Evolutionary conservation across 2,329 filamentous ascomycete genomes (phyloP).

Genomic region (Talaromyces sp.): DNA sequence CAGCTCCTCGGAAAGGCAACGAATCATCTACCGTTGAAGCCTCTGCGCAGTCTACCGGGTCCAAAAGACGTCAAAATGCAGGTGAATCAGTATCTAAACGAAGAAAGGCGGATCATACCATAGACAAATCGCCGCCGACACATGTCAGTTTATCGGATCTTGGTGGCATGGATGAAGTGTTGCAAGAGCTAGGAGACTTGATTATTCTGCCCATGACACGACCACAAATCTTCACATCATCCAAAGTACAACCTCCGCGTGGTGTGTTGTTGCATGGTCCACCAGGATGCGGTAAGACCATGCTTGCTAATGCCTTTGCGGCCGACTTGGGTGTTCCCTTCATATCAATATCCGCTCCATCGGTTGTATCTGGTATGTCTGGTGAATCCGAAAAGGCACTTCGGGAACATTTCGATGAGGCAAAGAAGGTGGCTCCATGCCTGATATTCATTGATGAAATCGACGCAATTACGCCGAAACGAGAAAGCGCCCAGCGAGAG

Average conservation of each 20-base stretch:
- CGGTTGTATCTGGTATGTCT: slow-evolving; percentile 80
- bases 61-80: slow-evolving; percentile 58
- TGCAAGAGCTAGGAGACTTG: slow-evolving; percentile 65
- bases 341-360: slow-evolving; percentile 76
- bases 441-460: slow-evolving; percentile 91
- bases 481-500: slow-evolving; percentile 77
- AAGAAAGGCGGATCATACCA: slow-evolving; percentile 55
- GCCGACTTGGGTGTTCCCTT: slow-evolving; percentile 73
- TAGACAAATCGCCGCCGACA: slow-evolving; percentile 63
- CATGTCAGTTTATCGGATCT: slow-evolving; percentile 68
- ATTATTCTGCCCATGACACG: slow-evolving; percentile 70
- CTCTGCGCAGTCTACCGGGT: slow-evolving; percentile 27
- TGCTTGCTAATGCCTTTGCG: slow-evolving; percentile 76
- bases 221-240: slow-evolving; percentile 62
- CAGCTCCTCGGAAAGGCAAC: slow-evolving; percentile 25
- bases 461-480: slow-evolving; percentile 83
- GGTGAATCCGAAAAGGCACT: slow-evolving; percentile 87
- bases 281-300: slow-evolving; percentile 82
- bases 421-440: slow-evolving; percentile 79
- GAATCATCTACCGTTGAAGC: slow-evolving; percentile 27
- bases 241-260: slow-evolving; percentile 66
- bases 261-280: slow-evolving; percentile 79
- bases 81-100: slow-evolving; percentile 67
- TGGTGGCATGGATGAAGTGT: slow-evolving; percentile 71
- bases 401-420: slow-evolving; percentile 81